Evolutionary conservation across 2,329 filamentous ascomycete species (phyloP).

Genomic region (Stenocarpella maydis): DNA sequence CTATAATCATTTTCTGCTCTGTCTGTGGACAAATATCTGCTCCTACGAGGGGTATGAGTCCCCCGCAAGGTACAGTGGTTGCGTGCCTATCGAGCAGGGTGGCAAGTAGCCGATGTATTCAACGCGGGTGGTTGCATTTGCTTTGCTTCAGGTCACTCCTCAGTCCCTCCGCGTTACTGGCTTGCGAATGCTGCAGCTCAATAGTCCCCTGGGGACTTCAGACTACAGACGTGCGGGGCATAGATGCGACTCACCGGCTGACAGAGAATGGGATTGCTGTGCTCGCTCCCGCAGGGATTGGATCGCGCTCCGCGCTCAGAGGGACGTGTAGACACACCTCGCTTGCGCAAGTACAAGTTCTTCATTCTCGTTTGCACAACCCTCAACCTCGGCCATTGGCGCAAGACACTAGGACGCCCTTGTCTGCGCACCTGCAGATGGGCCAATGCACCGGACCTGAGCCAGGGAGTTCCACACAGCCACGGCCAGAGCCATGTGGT

Average conservation of each 20-base stretch:
- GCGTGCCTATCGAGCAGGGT: neutral
- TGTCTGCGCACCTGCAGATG: neutral
- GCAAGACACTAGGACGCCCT: neutral
- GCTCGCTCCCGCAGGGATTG: no score
- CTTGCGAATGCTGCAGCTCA: neutral
- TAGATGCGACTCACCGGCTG: conserved; percentile 29
- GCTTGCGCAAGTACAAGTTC: no score
- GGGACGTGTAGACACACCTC: no score
- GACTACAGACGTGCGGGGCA: conserved; percentile 17
- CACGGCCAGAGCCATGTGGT: neutral
- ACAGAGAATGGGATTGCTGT: no score
- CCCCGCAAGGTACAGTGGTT: neutral
- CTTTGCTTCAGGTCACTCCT: conserved; percentile 15
- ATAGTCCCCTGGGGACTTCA: neutral
- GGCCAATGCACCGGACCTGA: neutral
- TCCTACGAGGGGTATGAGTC: neutral
- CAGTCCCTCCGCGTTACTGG: neutral
- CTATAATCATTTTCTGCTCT: neutral
- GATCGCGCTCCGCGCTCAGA: no score
- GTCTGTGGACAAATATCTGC: neutral
- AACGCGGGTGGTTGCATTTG: conserved; percentile 28
- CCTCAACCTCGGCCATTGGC: neutral
- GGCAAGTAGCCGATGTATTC: conserved; percentile 1
- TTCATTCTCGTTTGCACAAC: conserved; percentile 34
- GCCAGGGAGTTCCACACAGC: neutral